Percentiles rank a stretch among this genome's conserved stretches.
Evolutionary conservation across 305 asterid species (phyloP).

Genomic region (Rubia peregrina): DNA sequence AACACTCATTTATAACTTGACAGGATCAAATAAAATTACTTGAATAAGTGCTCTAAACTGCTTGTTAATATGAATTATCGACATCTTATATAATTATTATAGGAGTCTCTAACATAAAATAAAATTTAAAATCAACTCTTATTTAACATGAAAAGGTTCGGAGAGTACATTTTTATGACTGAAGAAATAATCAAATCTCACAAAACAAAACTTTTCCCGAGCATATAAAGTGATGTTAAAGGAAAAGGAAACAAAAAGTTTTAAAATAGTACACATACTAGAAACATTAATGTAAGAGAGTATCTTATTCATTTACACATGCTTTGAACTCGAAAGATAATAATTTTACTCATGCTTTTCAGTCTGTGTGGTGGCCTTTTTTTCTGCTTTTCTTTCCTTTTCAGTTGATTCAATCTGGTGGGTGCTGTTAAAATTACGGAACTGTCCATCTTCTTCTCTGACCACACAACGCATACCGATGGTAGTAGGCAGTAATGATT

Average conservation of each 20-base stretch:
- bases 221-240: not conserved
- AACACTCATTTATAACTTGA: too few relatives aligned
- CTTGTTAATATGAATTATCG: too few relatives aligned
- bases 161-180: not conserved
- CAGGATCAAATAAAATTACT: too few relatives aligned
- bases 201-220: not conserved
- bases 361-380: not conserved
- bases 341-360: not conserved
- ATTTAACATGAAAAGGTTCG: not conserved
- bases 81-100: too few relatives aligned
- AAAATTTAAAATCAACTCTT: too few relatives aligned
- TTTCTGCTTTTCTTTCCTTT: not conserved
- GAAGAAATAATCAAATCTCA: not conserved
- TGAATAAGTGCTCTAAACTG: too few relatives aligned
- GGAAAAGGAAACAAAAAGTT: not conserved
- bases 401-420: not conserved
- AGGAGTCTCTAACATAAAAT: not conserved
- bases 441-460: constrained; percentile 2
- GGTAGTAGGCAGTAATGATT: constrained; percentile 3
- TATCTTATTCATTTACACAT: not conserved
- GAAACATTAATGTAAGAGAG: not conserved
- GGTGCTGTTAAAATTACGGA: constrained; percentile 7
- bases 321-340: not conserved
- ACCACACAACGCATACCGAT: not conserved
- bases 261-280: not conserved